phyloP scores from a whole-genome alignment of 306 rosid species.

The Casuarina equisetifolia region DNA sequence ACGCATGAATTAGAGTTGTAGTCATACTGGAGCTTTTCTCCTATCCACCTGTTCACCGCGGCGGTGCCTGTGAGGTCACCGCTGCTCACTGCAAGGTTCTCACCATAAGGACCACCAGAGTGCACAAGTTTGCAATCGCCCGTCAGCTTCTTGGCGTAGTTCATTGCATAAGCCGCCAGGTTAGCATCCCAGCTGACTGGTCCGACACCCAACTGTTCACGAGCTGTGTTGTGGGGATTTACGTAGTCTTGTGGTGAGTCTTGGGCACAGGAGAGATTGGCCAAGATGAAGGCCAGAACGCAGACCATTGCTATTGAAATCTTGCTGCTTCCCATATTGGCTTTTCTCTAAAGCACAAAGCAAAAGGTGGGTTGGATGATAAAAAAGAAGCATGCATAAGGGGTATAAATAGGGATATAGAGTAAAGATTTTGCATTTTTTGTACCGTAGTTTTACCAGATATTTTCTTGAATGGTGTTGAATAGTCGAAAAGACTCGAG shows the following conservation, averaged over 20 bases:
- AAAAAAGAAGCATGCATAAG: no score
- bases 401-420: no score
- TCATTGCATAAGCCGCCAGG: slow-evolving; percentile 31
- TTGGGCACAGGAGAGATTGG: not conserved
- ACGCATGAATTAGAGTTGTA: slow-evolving; percentile 17
- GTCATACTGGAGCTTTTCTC: slow-evolving; percentile 22
- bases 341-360: no score
- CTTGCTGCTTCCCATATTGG: no score
- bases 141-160: slow-evolving; percentile 20
- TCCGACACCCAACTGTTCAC: slow-evolving; percentile 37
- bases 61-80: not conserved
- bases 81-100: slow-evolving; percentile 27
- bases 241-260: slow-evolving; percentile 40
- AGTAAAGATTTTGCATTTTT: no score
- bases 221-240: slow-evolving; percentile 43
- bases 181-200: slow-evolving; percentile 27
- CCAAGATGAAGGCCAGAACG: no score
- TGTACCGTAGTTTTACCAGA: no score
- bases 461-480: no score
- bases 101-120: slow-evolving; percentile 24
- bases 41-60: slow-evolving; percentile 27
- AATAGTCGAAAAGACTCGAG: no score
- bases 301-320: no score
- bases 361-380: no score
- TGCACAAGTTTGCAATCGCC: slow-evolving; percentile 18